Conservation (phyloP, 2,329 filamentous ascomycete genomes). For the Trichoderma sp. region DNA sequence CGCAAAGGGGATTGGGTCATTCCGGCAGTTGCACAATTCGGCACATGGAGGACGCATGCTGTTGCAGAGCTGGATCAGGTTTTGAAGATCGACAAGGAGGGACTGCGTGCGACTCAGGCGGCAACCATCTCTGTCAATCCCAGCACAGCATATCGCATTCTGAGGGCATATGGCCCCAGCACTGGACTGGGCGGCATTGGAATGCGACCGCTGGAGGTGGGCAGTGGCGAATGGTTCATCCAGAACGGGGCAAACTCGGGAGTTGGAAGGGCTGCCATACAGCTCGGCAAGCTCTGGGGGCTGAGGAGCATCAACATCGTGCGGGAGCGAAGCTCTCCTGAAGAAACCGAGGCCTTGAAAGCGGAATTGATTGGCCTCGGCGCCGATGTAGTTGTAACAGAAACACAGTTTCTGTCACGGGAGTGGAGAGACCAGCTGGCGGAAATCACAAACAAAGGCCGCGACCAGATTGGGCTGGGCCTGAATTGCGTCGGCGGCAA, state of each 20-base stretch:
- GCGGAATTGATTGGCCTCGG: constrained; percentile 56
- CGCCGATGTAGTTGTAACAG: constrained; percentile 58
- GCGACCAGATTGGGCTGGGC: constrained; percentile 72
- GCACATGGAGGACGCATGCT: constrained; percentile 94
- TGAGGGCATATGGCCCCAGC: constrained; percentile 70
- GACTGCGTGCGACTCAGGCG: constrained; percentile 73
- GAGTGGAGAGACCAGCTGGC: constrained; percentile 64
- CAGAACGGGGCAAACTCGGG: constrained; percentile 97
- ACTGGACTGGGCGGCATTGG: constrained; percentile 49
- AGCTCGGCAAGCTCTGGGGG: constrained; percentile 83
- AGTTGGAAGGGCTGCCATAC: constrained; percentile 88
- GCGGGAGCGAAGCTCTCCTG: constrained; percentile 65
- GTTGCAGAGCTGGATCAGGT: constrained; percentile 60
- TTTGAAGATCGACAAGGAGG: constrained; percentile 69
- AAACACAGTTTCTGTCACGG: constrained; percentile 54
- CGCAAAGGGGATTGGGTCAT: constrained; percentile 90
- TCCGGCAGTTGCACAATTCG: constrained; percentile 78
- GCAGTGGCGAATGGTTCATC: constrained; percentile 81
- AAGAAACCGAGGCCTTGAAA: constrained; percentile 62
- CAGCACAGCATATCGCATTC: constrained; percentile 90
- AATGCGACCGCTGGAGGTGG: constrained; percentile 47
- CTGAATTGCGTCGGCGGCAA: constrained; percentile 95
- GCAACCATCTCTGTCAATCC: constrained; percentile 92
- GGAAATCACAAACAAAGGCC: constrained; percentile 69
- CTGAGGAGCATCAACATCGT: constrained; percentile 89